phyloP scores from a whole-genome alignment of 2,329 filamentous ascomycete genomes.

The Epichloe sp. region DNA sequence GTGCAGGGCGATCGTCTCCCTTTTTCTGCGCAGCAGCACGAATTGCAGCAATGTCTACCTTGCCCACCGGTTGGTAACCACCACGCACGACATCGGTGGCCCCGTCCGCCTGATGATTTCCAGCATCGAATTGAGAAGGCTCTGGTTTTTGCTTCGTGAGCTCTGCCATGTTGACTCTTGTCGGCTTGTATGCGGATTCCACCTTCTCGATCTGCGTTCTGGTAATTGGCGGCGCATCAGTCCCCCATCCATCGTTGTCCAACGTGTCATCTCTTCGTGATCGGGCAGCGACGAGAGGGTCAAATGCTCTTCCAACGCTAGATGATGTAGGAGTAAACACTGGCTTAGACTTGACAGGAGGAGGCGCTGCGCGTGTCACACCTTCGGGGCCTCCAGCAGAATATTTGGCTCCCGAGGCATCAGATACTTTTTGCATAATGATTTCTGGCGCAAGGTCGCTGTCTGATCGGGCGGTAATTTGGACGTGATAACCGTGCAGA shows the following conservation, averaged over 20 bases:
- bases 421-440: slow-evolving; percentile 86
- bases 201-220: slow-evolving; percentile 86
- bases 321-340: slow-evolving; percentile 69
- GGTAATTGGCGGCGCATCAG: slow-evolving; percentile 82
- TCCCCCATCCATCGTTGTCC: slow-evolving; percentile 87
- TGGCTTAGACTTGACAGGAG: slow-evolving; percentile 74
- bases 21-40: slow-evolving; percentile 57
- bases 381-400: slow-evolving; percentile 51
- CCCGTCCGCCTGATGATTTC: slow-evolving; percentile 31
- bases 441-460: slow-evolving; percentile 74
- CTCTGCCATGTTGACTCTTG: slow-evolving; percentile 85
- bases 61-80: slow-evolving; percentile 85
- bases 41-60: slow-evolving; percentile 92
- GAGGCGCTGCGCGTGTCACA: slow-evolving; percentile 40
- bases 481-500: slow-evolving; percentile 92
- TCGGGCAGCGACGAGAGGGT: slow-evolving; percentile 54
- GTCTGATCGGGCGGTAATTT: slow-evolving; percentile 89
- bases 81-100: slow-evolving; percentile 60
- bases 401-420: slow-evolving; percentile 93
- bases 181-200: slow-evolving; percentile 82
- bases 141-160: slow-evolving; percentile 62
- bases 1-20: slow-evolving; percentile 67
- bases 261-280: slow-evolving; percentile 45
- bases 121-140: slow-evolving; percentile 45
- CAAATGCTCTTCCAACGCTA: slow-evolving; percentile 38